Evolutionary conservation across 2,329 filamentous ascomycete genomes (phyloP).

Genomic region (Fusarium vanettenii): DNA sequence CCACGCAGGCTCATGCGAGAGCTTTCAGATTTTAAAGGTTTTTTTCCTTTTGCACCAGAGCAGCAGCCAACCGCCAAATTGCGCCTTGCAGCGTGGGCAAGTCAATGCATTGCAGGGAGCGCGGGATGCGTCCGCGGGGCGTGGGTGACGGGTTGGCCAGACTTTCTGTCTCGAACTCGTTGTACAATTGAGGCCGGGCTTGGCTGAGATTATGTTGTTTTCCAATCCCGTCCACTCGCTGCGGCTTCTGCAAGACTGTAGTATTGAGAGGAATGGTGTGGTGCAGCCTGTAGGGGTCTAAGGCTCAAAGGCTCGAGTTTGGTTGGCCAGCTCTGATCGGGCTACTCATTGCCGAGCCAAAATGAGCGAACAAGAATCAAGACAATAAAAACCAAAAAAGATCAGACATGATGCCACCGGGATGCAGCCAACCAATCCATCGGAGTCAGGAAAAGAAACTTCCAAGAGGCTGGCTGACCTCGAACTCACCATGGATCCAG

Average conservation of each 20-base stretch:
- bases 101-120: constrained; percentile 17
- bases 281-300: constrained; percentile 13
- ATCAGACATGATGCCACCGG: constrained; percentile 19
- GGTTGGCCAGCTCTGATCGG: constrained; percentile 15
- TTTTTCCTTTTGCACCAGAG: background rate
- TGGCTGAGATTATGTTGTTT: background rate
- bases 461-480: constrained; percentile 29
- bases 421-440: constrained; percentile 9
- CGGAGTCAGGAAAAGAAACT: constrained; percentile 18
- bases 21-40: background rate
- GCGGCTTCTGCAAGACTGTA: constrained; percentile 2
- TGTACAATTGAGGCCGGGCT: constrained; percentile 14
- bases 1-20: constrained; percentile 7
- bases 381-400: constrained; percentile 9
- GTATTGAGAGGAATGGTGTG: constrained; percentile 26
- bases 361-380: constrained; percentile 15
- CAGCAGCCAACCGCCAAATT: constrained; percentile 5
- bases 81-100: constrained; percentile 7
- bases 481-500: constrained; percentile 14
- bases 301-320: constrained; percentile 4
- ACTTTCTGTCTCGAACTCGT: background rate
- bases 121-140: constrained; percentile 2
- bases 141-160: background rate
- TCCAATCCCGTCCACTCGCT: constrained; percentile 14
- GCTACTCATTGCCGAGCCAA: constrained; percentile 18